A percentile compares a stretch with the other conserved stretches of the same genome.
Evolutionary conservation across 805 yeast genomes (phyloP).

Genomic region (Ogataea nitratoaversa): DNA sequence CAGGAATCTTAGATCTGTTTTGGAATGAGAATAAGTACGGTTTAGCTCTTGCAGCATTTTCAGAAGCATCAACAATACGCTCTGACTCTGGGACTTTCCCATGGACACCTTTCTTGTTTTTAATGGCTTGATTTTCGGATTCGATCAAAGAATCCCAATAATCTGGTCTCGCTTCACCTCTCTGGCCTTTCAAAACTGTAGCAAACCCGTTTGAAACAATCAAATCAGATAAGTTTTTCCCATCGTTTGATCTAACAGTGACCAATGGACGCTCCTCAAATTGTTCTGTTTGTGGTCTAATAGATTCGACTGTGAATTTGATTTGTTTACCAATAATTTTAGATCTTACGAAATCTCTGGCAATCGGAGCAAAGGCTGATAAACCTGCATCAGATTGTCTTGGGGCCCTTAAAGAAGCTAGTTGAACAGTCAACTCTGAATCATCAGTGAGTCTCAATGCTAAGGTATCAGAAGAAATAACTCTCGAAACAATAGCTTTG

Average conservation of each 20-base stretch:
- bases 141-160: conserved; percentile 77
- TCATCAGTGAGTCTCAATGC: conserved; percentile 47
- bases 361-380: conserved; percentile 55
- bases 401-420: conserved; percentile 76
- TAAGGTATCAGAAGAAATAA: conserved; percentile 67
- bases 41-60: conserved; percentile 64
- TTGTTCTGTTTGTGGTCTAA: conserved; percentile 55
- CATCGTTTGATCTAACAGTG: conserved; percentile 45
- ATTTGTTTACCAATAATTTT: conserved; percentile 68
- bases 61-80: conserved; percentile 76
- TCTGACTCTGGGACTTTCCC: conserved; percentile 55
- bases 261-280: conserved; percentile 67
- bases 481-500: conserved; percentile 53
- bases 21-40: conserved; percentile 68
- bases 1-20: conserved; percentile 60
- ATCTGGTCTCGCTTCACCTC: conserved; percentile 67
- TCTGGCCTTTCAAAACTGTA: conserved; percentile 65
- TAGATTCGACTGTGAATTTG: conserved; percentile 56
- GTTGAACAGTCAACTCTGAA: conserved; percentile 61
- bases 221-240: conserved; percentile 54
- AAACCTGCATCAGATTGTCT: conserved; percentile 54
- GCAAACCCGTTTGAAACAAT: conserved; percentile 69
- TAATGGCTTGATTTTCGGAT: conserved; percentile 57
- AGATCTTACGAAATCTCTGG: conserved; percentile 72
- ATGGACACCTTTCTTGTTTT: conserved; percentile 57